A percentile compares a stretch with the other conserved stretches of the same genome.
These are phyloP conservation scores for Mesembryanthemum crystallinum DNA, from an alignment of 148 eudicot genomes.

Conservation along the genomic window DNA sequence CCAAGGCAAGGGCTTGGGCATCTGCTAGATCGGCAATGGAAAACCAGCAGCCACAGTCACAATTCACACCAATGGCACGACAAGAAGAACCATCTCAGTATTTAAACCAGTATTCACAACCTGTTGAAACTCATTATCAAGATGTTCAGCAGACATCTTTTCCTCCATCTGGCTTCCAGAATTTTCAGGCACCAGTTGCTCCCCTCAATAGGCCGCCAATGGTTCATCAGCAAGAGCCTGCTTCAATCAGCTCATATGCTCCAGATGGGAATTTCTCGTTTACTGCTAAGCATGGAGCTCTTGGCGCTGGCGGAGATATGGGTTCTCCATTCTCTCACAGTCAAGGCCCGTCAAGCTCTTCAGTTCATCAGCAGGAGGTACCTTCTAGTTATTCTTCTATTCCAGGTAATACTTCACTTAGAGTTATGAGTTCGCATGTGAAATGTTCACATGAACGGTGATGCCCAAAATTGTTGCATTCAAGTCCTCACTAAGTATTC, in stretches of 20 bases:
- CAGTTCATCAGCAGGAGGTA: constrained; percentile 99
- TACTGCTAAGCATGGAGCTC: constrained; percentile 49
- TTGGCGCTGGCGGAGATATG: constrained; percentile 42
- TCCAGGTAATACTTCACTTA: constrained; percentile 80
- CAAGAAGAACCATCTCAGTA: constrained; percentile 49
- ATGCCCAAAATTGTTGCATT: constrained; percentile 8
- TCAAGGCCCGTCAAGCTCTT: constrained; percentile 49
- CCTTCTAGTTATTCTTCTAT: constrained; percentile 99
- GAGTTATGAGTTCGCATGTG: constrained; percentile 46
- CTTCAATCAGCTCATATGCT: constrained; percentile 51
- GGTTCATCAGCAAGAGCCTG: constrained; percentile 51
- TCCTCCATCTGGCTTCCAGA: constrained; percentile 54
- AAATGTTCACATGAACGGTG: constrained; percentile 31
- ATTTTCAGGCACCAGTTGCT: constrained; percentile 45
- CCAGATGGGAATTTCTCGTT: constrained; percentile 50
- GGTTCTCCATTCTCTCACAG: constrained; percentile 46
- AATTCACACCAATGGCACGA: constrained; percentile 37
- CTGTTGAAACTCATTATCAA: constrained; percentile 45
- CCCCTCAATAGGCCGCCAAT: constrained; percentile 37
- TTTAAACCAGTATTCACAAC: constrained; percentile 57
- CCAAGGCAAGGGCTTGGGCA: constrained; percentile 96
- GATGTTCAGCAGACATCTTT: constrained; percentile 43
- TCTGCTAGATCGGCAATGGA: constrained; percentile 66
- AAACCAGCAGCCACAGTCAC: constrained; percentile 56
- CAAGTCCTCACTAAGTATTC: constrained; percentile 1